Conservation (phyloP, 257 asterid genomes). For the Capsicum chinense region DNA sequence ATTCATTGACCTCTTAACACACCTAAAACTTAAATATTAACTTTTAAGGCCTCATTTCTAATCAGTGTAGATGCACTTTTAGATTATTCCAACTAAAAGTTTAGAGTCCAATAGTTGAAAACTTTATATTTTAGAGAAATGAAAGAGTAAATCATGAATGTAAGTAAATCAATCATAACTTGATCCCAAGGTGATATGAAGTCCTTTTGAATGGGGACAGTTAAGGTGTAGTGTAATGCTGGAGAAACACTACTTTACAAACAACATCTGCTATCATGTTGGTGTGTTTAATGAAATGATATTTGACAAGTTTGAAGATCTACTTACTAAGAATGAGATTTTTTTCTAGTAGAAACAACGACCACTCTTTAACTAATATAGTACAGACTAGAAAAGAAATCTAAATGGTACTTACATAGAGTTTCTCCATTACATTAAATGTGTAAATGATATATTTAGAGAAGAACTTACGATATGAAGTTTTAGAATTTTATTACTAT, state of each 20-base stretch:
- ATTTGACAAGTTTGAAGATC: constrained; percentile 4
- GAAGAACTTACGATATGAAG: background rate
- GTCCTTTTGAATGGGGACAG: background rate
- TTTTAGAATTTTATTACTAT: background rate
- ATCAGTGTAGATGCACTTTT: constrained; percentile 11
- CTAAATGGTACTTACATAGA: background rate
- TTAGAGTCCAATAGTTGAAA: background rate
- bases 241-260: constrained; percentile 25
- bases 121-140: background rate
- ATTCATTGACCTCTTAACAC: background rate
- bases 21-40: background rate
- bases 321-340: background rate
- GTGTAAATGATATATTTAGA: constrained; percentile 13
- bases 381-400: background rate
- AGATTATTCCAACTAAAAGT: constrained; percentile 9
- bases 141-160: constrained; percentile 18
- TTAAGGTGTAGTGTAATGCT: background rate
- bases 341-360: background rate
- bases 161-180: background rate
- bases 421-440: constrained; percentile 15
- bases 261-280: constrained; percentile 3
- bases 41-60: background rate
- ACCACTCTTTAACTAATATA: background rate
- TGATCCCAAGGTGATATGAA: constrained; percentile 1
- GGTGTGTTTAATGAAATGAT: background rate